Conservation (phyloP, 257 asterid genomes). For the Solanum ossicruentum region DNA sequence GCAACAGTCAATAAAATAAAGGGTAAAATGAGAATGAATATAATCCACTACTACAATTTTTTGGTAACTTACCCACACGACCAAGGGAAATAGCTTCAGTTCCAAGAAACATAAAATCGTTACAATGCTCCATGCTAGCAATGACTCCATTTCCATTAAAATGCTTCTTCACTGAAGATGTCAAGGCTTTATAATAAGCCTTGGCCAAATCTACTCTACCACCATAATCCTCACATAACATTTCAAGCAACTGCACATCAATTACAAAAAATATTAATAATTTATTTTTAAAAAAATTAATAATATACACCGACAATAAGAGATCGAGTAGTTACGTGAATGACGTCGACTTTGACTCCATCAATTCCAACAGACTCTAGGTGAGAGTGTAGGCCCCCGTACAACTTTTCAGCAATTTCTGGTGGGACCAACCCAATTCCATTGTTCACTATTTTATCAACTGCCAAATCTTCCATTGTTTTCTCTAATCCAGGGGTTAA, state of each 20-base stretch:
- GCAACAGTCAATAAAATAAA: background rate
- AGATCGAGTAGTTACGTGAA: slow-evolving; percentile 36
- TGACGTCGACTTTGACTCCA: slow-evolving; percentile 92
- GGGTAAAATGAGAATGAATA: background rate
- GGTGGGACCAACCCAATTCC: slow-evolving; percentile 91
- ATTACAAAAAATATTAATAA: background rate
- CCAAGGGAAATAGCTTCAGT: slow-evolving; percentile 77
- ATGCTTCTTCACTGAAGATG: slow-evolving; percentile 58
- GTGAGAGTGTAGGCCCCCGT: slow-evolving; percentile 84
- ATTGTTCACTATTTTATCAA: slow-evolving; percentile 81
- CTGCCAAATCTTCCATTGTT: slow-evolving; percentile 94
- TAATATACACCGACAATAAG: background rate
- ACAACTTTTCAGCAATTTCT: slow-evolving; percentile 38
- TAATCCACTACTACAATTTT: background rate
- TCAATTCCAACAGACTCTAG: slow-evolving; percentile 77
- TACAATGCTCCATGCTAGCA: slow-evolving; percentile 98
- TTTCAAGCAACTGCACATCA: slow-evolving; percentile 51
- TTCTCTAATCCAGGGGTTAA: slow-evolving; percentile 66
- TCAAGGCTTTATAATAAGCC: slow-evolving; percentile 64
- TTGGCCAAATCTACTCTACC: slow-evolving; percentile 87
- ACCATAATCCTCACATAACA: slow-evolving; percentile 81
- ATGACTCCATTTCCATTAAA: slow-evolving; percentile 94
- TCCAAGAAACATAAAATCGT: slow-evolving; percentile 92
- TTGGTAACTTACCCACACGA: slow-evolving; percentile 56
- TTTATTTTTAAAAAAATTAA: too few relatives aligned